Evolutionary conservation across 805 yeast genomes (phyloP).

Genomic region (Sugiyamaella lignohabitans): DNA sequence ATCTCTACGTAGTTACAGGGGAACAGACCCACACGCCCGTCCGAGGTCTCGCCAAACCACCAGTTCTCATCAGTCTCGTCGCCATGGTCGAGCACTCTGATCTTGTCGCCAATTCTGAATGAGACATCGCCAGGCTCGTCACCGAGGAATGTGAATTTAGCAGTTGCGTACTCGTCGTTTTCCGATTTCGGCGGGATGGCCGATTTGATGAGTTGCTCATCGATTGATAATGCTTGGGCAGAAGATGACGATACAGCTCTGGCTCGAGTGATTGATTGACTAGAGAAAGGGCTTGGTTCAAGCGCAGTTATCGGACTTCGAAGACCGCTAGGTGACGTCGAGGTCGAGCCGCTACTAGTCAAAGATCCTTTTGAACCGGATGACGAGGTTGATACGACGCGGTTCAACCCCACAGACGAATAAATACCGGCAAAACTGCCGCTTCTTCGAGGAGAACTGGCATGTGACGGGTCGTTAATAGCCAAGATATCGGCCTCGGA

Average conservation of each 20-base stretch:
- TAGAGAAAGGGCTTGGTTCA: neutral
- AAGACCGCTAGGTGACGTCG: neutral
- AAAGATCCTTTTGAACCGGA: neutral
- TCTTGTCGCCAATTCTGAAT: constrained; percentile 34
- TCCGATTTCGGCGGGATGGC: constrained; percentile 20
- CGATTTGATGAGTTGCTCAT: constrained; percentile 1
- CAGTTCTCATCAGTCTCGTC: constrained; percentile 37
- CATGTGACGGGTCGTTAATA: neutral
- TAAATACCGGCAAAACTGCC: neutral
- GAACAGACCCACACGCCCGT: constrained; percentile 39
- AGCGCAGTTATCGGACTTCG: constrained; percentile 13
- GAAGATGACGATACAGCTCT: constrained; percentile 25
- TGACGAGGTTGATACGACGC: neutral
- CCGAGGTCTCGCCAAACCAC: constrained; percentile 43
- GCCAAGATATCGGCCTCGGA: constrained; percentile 24
- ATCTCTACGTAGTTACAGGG: constrained; percentile 42
- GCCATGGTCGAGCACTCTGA: constrained; percentile 32
- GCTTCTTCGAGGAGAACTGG: neutral
- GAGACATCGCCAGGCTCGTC: constrained; percentile 34
- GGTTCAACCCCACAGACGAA: constrained; percentile 1
- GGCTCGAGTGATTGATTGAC: constrained; percentile 16
- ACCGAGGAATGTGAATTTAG: constrained; percentile 33
- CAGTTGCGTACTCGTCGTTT: constrained; percentile 26
- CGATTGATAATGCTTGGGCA: constrained; percentile 19
- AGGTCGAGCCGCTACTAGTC: neutral